phyloP scores from a whole-genome alignment of 306 rosid species.

The Glycyrrhiza uralensis region DNA sequence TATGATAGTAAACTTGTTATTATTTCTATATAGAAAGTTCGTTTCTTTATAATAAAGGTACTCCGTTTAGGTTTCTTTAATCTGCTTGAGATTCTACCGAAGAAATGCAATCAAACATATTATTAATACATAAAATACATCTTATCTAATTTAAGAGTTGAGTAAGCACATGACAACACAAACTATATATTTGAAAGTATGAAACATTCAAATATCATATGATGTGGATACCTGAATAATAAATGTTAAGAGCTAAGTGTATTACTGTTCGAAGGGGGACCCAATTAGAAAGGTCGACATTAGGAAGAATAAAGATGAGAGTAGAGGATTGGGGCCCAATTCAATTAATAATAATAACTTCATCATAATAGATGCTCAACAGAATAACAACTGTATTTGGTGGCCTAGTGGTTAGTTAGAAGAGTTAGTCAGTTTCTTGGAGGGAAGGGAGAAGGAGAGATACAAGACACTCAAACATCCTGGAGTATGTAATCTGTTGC shows the following conservation, averaged over 20 bases:
- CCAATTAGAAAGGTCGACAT: background rate
- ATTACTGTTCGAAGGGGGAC: background rate
- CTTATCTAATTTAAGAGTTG: background rate
- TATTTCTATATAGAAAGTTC: too few relatives aligned
- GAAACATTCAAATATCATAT: background rate
- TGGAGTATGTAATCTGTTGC: too few relatives aligned
- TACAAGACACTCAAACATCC: too few relatives aligned
- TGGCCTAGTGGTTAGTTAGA: too few relatives aligned
- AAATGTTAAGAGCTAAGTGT: background rate
- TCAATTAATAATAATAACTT: background rate
- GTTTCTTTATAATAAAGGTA: too few relatives aligned
- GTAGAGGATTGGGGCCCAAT: background rate
- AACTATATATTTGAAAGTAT: background rate
- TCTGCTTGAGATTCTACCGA: slow-evolving; percentile 52
- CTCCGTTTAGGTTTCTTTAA: slow-evolving; percentile 74
- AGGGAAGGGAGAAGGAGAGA: too few relatives aligned
- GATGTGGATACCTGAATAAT: background rate
- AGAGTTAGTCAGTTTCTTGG: too few relatives aligned
- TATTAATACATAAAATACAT: background rate
- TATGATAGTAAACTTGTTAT: too few relatives aligned
- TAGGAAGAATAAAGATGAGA: background rate
- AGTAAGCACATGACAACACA: background rate
- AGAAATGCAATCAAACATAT: slow-evolving; percentile 13
- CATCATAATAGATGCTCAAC: background rate
- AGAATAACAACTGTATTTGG: background rate